These are phyloP conservation scores for Phlegmacium glaucopus DNA, from an alignment of 768 basidiomycete species.

Conservation along the genomic window DNA sequence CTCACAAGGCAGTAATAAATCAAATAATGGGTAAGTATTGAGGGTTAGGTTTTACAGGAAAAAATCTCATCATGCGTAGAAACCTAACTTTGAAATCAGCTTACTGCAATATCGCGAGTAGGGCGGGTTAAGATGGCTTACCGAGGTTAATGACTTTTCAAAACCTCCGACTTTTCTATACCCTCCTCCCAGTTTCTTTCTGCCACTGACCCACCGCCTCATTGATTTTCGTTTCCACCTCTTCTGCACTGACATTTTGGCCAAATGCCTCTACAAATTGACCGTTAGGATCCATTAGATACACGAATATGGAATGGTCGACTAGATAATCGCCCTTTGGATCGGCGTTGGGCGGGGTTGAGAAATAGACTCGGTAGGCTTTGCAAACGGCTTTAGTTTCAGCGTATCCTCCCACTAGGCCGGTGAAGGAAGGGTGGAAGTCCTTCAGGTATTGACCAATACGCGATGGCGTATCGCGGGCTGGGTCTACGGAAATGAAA, in stretches of 20 bases:
- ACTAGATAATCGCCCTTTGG: constrained; percentile 94
- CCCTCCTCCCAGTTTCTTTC: constrained; percentile 34
- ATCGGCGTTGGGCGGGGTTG: constrained; percentile 86
- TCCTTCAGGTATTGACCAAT: constrained; percentile 70
- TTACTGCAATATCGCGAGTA: no score
- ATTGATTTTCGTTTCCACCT: constrained; percentile 61
- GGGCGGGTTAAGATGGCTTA: no score
- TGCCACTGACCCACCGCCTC: constrained; percentile 46
- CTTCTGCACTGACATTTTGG: constrained; percentile 66
- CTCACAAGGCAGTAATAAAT: no score
- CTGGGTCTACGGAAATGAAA: constrained; percentile 97
- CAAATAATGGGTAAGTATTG: no score
- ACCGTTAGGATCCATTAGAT: constrained; percentile 95
- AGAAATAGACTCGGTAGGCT: constrained; percentile 97
- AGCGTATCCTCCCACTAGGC: constrained; percentile 82
- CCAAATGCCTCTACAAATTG: constrained; percentile 97
- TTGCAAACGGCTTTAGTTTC: constrained; percentile 87
- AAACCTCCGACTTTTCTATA: constrained; percentile 15
- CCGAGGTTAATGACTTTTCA: constrained; percentile 6
- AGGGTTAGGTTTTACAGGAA: no score
- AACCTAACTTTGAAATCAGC: no score
- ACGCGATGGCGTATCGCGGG: constrained; percentile 69
- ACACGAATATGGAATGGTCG: constrained; percentile 96
- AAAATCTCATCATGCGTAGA: no score
- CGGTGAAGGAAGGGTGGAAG: constrained; percentile 89